phyloP scores from a whole-genome alignment of 345 rosid species.

The Eucalyptus erythrocorys region DNA sequence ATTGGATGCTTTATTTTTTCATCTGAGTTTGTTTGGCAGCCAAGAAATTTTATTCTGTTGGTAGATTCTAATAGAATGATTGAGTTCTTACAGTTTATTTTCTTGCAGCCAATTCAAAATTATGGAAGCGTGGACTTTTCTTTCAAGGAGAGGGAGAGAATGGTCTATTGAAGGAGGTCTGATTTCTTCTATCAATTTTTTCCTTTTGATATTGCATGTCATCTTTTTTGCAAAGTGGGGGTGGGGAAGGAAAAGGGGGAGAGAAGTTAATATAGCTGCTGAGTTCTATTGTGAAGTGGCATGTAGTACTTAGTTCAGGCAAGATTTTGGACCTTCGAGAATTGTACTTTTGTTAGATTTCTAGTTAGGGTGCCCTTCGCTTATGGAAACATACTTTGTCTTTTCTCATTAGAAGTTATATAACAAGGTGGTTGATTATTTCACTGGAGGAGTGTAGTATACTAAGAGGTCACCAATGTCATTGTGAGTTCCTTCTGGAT shows the following conservation, averaged over 20 bases:
- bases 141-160: conserved; percentile 33
- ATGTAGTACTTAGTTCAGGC: not conserved
- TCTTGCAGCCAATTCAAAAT: conserved; percentile 55
- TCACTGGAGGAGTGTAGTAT: not conserved
- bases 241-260: not conserved
- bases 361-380: not conserved
- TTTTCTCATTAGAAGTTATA: not conserved
- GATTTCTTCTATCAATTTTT: not conserved
- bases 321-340: not conserved
- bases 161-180: conserved; percentile 57
- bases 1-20: not conserved
- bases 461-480: not conserved
- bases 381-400: not conserved
- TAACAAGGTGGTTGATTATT: not conserved
- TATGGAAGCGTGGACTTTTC: conserved; percentile 74
- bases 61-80: not conserved
- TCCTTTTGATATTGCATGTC: not conserved
- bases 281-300: not conserved
- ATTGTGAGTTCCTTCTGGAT: not conserved
- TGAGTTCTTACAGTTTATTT: not conserved
- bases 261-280: not conserved
- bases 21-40: not conserved
- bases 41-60: not conserved
- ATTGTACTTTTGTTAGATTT: not conserved
- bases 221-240: not conserved